Evolutionary conservation across 805 yeast genomes (phyloP), one percentile per base, ranked within the genome.

Genomic region (Spathaspora hagerdaliae): DNA sequence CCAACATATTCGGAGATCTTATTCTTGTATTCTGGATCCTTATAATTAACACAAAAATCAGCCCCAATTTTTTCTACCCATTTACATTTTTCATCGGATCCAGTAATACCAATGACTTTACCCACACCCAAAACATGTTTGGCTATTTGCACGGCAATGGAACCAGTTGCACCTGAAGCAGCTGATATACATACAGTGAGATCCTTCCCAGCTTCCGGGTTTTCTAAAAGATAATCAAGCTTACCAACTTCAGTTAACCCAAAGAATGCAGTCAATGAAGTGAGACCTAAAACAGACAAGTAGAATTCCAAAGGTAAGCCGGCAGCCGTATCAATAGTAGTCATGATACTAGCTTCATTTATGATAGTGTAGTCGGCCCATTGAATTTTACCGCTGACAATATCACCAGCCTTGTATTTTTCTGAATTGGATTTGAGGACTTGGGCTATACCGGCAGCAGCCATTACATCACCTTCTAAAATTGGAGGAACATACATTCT

Each of bases 141-240:
- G 36, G 86, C 82, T 10, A 83, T 57, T 58, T 82, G 87, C 15
- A 81, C 77, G 40, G 70, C 77, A 40, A 73, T 63, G 26, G 79
- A 73, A 11, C 88, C 88, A n/a, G 83, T 83, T n/a, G 87, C 86
- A 49, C 89, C 89, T 7, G 83, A 75, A 11, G 88, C 88, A 46
- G 86, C 87, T 14, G 83, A 76, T 38, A 83, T 66, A 38, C 81
- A 62, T 51, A 78, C 68, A 7, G 72, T 66, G 54, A 81, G 80
- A 24, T 70, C 71, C 15, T 64, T 62, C 6, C 38, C 49, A 11
- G 36, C 31, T n/a, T 36, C 48, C 67, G 44, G 64, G 14, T 31
- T 57, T 35, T 51, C 49, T 7, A 35, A 31, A 27, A 43, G 31
- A 10, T 31, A 35, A 50, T 60, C 53, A 46, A 80, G 59, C 38